phyloP scores from a whole-genome alignment of 2,329 filamentous ascomycete species.

The Fusarium sp. region DNA sequence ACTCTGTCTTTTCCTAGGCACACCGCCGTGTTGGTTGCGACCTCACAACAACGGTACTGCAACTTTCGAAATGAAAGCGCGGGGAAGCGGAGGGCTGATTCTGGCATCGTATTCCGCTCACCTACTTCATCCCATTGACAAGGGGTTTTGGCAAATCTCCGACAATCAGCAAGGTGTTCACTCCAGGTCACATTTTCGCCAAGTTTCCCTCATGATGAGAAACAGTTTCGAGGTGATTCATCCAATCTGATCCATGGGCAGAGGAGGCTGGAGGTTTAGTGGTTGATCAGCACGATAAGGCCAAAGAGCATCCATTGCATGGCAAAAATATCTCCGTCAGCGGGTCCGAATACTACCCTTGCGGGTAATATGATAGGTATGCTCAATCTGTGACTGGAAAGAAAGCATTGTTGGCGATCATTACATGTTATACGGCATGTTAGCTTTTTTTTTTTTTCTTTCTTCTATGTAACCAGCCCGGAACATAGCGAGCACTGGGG shows the following conservation, averaged over 20 bases:
- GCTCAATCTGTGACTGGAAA: conserved; percentile 7
- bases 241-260: not conserved
- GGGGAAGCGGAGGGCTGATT: conserved; percentile 27
- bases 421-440: conserved; percentile 4
- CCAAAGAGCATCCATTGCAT: not conserved
- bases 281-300: conserved; percentile 3
- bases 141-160: not conserved
- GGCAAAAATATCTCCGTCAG: conserved; percentile 9
- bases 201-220: not conserved
- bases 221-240: not conserved
- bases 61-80: conserved; percentile 11
- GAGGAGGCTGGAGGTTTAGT: not conserved
- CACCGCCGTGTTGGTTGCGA: conserved; percentile 35
- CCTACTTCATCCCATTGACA: conserved; percentile 3
- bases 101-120: conserved; percentile 15
- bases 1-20: conserved; percentile 25
- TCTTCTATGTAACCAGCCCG: not conserved
- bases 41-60: conserved; percentile 17
- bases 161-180: not conserved
- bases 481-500: not conserved
- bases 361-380: not conserved
- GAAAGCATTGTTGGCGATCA: conserved; percentile 13
- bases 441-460: not conserved
- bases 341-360: conserved; percentile 19
- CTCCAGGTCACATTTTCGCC: not conserved